Conservation (phyloP, 23 red algal genomes). For the Gracilaria caudata region DNA sequence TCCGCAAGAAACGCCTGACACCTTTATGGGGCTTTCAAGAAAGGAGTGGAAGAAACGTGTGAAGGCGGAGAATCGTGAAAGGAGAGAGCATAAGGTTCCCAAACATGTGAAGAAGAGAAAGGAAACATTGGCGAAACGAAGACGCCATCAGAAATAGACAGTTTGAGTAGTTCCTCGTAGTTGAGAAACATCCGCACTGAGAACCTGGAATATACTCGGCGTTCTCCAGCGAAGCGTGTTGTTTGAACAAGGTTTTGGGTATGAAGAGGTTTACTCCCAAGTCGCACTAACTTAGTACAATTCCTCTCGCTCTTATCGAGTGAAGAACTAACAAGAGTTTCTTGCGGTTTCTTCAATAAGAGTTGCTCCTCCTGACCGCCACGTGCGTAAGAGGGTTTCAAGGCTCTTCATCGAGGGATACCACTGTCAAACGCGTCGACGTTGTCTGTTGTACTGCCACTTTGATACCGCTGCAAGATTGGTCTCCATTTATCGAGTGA, state of each 20-base stretch:
- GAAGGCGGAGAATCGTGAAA: conserved; percentile 72
- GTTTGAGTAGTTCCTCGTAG: neutral
- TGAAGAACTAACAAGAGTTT: conserved; percentile 5
- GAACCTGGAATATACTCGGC: neutral
- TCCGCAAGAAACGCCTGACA: conserved; percentile 24
- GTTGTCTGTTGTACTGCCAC: neutral
- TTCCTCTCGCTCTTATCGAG: neutral
- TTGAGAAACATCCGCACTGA: neutral
- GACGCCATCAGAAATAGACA: conserved; percentile 45
- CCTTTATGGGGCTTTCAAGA: conserved; percentile 42
- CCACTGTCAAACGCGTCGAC: neutral
- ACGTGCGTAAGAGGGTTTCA: neutral
- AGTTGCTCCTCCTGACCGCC: neutral
- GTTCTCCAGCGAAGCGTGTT: neutral
- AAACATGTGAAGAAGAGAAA: conserved; percentile 95
- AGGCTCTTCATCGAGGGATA: neutral
- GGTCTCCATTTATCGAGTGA: neutral
- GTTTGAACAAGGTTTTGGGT: neutral
- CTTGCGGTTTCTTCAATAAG: neutral
- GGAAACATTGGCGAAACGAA: conserved; percentile 70
- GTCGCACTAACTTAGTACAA: conserved; percentile 2
- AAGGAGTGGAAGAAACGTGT: conserved; percentile 89
- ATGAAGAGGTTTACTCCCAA: neutral
- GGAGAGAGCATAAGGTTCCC: conserved; percentile 86
- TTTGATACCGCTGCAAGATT: too few relatives aligned